Conservation (phyloP, 345 rosid species). For the Orychophragmus violaceus region DNA sequence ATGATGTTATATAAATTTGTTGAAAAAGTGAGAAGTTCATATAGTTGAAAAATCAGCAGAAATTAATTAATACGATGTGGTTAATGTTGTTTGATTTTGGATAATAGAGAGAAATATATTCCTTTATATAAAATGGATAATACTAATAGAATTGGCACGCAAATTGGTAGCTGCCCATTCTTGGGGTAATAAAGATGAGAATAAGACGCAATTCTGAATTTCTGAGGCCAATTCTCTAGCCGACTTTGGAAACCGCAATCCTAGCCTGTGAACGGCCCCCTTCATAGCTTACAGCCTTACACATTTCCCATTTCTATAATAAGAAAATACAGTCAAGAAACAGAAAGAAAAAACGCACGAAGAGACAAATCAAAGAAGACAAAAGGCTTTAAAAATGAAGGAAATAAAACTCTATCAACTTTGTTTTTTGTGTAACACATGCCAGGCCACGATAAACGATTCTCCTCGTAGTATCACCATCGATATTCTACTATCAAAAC, state of each 20-base stretch:
- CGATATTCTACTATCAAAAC: slow-evolving; percentile 1
- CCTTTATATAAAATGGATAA: background rate
- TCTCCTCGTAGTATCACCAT: slow-evolving; percentile 18
- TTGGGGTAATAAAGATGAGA: slow-evolving; percentile 13
- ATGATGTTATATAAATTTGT: background rate
- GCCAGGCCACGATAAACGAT: slow-evolving; percentile 22
- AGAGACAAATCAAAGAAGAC: slow-evolving; percentile 13
- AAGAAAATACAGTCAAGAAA: background rate
- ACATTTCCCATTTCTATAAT: background rate
- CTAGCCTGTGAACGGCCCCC: slow-evolving; percentile 12
- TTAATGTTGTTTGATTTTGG: background rate
- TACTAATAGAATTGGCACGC: background rate
- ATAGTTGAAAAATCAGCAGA: background rate
- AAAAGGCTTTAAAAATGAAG: background rate
- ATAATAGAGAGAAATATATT: background rate
- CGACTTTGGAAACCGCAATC: slow-evolving; percentile 23
- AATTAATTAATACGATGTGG: background rate
- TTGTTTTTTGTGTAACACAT: slow-evolving; percentile 9
- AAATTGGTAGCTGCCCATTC: background rate
- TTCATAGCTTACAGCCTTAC: slow-evolving; percentile 9
- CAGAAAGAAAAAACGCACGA: background rate
- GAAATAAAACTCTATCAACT: background rate
- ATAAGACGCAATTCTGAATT: slow-evolving; percentile 14
- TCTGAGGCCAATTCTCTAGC: background rate
- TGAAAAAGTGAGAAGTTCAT: background rate